Percentiles rank a stretch among this genome's conserved stretches.
These are phyloP conservation scores for Amaranthus palmeri DNA, from an alignment of 148 eudicot species.

Conservation along the genomic window DNA sequence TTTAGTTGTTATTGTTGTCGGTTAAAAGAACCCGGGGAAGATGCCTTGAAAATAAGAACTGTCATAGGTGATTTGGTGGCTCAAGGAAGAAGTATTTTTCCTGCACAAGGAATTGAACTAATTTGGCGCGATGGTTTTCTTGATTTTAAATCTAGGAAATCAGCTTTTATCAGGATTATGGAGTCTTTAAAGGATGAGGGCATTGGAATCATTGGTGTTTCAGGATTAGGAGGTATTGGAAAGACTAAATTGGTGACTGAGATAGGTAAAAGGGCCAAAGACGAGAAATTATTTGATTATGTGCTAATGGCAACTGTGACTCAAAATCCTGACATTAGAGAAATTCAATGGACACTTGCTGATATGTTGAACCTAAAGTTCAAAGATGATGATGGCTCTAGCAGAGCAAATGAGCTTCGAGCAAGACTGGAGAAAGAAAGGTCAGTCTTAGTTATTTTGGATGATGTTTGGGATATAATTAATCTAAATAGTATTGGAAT, in stretches of 20 bases:
- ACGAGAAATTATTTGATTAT: neutral
- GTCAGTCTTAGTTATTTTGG: neutral
- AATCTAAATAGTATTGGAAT: neutral
- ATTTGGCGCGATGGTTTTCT: neutral
- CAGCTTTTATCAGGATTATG: neutral
- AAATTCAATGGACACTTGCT: neutral
- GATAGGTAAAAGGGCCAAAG: neutral
- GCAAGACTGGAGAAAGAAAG: neutral
- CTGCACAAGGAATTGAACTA: conserved; percentile 2
- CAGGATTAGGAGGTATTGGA: conserved; percentile 1
- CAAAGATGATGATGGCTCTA: neutral
- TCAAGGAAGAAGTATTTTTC: neutral
- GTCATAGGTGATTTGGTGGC: neutral
- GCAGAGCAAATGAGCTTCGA: neutral
- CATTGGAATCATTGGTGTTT: neutral
- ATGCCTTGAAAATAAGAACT: too few species aligned
- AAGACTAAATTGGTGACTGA: neutral
- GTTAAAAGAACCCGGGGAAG: too few species aligned
- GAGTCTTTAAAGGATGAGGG: neutral
- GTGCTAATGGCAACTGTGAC: neutral
- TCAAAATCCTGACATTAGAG: neutral
- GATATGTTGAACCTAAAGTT: neutral
- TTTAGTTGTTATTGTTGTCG: too few species aligned
- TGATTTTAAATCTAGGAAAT: neutral
- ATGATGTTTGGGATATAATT: neutral